A percentile compares a stretch with the other conserved stretches of the same genome.
These are phyloP conservation scores for Rhazya stricta DNA, from an alignment of 257 asterid genomes.

Conservation along the genomic window DNA sequence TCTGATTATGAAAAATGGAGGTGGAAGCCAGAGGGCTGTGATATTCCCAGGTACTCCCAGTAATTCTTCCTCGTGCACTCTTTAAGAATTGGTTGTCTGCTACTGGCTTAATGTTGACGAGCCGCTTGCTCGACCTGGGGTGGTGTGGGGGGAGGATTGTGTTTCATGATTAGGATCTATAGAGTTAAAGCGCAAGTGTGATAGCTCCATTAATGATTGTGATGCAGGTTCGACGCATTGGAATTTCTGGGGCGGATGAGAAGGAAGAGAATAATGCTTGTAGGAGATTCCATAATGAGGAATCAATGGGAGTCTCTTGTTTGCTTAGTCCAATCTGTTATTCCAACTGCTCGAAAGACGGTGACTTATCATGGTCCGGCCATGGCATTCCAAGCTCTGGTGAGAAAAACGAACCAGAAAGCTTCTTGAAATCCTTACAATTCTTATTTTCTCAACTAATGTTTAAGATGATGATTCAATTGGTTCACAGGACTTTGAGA, in stretches of 20 bases:
- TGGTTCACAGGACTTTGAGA: constrained; percentile 64
- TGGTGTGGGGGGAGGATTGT: too few relatives aligned
- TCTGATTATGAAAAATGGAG: constrained; percentile 80
- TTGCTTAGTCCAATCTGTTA: constrained; percentile 75
- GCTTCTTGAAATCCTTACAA: not conserved
- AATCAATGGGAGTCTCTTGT: constrained; percentile 97
- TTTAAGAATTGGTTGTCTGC: too few relatives aligned
- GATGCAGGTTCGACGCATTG: constrained; percentile 73
- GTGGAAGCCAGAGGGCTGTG: constrained; percentile 74
- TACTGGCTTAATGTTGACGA: not conserved
- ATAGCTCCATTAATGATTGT: not conserved
- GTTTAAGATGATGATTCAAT: not conserved
- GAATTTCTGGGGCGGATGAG: constrained; percentile 86
- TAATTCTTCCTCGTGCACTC: not conserved
- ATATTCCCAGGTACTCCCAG: constrained; percentile 61
- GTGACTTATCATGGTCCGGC: constrained; percentile 77
- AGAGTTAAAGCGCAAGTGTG: too few relatives aligned
- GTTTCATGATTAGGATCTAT: not conserved
- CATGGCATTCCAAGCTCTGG: constrained; percentile 87
- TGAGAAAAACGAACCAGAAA: constrained; percentile 21
- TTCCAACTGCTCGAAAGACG: constrained; percentile 61
- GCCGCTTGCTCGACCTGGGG: not conserved
- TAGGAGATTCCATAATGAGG: constrained; percentile 90
- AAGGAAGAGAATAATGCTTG: constrained; percentile 82
- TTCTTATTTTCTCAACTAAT: not conserved